These are phyloP conservation scores for Metschnikowia matae DNA, from an alignment of 805 yeast genomes.

Conservation along the genomic window DNA sequence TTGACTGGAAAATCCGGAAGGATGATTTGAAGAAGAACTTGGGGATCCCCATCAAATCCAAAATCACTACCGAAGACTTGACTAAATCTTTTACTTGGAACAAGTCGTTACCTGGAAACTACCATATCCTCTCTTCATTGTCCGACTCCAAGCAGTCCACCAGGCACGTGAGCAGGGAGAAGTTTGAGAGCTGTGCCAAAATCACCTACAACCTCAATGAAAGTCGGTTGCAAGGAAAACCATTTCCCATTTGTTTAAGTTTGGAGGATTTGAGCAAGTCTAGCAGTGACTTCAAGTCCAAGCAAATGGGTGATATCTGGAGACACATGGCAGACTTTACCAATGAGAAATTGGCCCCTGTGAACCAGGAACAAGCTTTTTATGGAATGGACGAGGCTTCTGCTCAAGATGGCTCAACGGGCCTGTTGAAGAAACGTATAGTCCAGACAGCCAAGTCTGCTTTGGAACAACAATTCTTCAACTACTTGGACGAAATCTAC, in stretches of 20 bases:
- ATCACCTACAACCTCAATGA: slow-evolving; percentile 69
- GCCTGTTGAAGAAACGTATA: slow-evolving; percentile 39
- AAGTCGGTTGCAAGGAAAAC: slow-evolving; percentile 49
- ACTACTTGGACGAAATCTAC: slow-evolving; percentile 64
- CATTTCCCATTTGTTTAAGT: slow-evolving; percentile 56
- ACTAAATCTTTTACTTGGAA: slow-evolving; percentile 34
- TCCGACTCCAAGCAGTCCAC: slow-evolving; percentile 18
- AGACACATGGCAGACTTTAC: slow-evolving; percentile 52
- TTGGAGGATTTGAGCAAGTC: slow-evolving; percentile 57
- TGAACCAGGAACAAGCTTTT: slow-evolving; percentile 34
- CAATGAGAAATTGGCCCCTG: slow-evolving; percentile 31
- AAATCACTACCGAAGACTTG: slow-evolving; percentile 15
- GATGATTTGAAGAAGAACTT: slow-evolving; percentile 69
- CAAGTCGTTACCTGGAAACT: slow-evolving; percentile 29
- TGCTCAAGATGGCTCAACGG: background rate
- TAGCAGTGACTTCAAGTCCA: slow-evolving; percentile 59
- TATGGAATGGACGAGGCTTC: slow-evolving; percentile 18
- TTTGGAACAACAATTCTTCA: slow-evolving; percentile 74
- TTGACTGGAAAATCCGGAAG: slow-evolving; percentile 83
- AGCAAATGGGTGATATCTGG: slow-evolving; percentile 75
- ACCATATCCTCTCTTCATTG: slow-evolving; percentile 33
- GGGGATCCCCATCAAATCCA: slow-evolving; percentile 36
- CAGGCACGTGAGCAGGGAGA: slow-evolving; percentile 42
- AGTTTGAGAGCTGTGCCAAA: slow-evolving; percentile 72
- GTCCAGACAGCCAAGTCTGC: slow-evolving; percentile 53